Evolutionary conservation across 495 filamentous ascomycete genomes (phyloP), one percentile per base, ranked within the genome.

Genomic region (Neurospora terricola): DNA sequence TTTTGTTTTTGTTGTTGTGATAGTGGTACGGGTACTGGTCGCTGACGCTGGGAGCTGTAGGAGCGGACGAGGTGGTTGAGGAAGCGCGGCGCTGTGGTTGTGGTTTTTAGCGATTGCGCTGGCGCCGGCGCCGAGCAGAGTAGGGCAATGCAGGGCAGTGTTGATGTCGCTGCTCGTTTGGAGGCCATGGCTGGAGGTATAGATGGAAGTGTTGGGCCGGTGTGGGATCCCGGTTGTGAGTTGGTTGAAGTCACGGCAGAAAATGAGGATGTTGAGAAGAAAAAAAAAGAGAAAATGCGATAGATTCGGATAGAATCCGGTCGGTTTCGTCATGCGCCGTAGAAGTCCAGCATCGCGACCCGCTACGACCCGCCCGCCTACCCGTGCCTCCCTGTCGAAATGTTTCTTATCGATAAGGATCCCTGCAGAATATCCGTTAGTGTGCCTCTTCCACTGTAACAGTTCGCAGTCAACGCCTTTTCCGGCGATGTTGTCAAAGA

Each of bases 111-210:
- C 27, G 27, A 34, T 62, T 30, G 78, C 70, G 38, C 37, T 71
- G 34, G 76, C 72, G 71, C 69, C 70, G 16, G 72, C 75, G 7
- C 73, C 75, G 7, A 78, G 76, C 3, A 73, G n/a, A 73, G 75
- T 71, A 21, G 73, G 59, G 21, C 62, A 70, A 68, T 7, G 11
- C 37, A 42, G 38, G 74, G 69, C 59, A 75, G 54, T 23, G 72
- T 54, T 18, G 71, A 12, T 14, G 69, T 38, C 27, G 73, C 21
- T 6, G 45, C 40, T 21, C 71, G 45, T 48, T 73, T 75, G 70
- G 73, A 76, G 3, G 73, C 77, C 77, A 78, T 78, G 70, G 39
- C 27, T 45, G 43, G 11, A 34, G 3, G 4, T 37, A 7, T 9
- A 38, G 40, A 45, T 34, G 39, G 40, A 14, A n/a, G 21, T 59